Base-by-base conservation (phyloP, 441 rosid species). In the Adansonia madagascariensis region DNA sequence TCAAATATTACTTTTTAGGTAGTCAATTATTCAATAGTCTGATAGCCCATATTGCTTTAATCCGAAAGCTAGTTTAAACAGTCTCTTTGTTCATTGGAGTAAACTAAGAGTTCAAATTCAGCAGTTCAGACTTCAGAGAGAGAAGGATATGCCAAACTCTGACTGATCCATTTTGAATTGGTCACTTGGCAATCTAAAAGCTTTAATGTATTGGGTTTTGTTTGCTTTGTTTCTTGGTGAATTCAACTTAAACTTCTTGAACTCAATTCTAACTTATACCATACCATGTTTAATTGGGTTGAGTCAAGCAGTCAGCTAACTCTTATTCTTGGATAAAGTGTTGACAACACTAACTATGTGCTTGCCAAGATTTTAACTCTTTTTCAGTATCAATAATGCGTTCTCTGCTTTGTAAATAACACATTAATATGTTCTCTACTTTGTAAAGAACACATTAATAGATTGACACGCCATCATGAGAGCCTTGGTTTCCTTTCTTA, bases 191-290 rank as follows among this genome's bases (percentile, higher is more conserved):
- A 9, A 68, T 68, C 11, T 24, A 12, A 22, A 39, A 22, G 10
- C 18, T 68, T 46, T 56, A 66, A 18, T 44, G 8, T 66, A 18
- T 68, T 68, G 17, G 41, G n/a, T 22, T 46, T 67, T 44, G 2
- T 46, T 67, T 67, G n/a, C 17, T 44, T 18, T 67, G 71, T 20
- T 65, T 66, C 20, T 68, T 47, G 73, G 20, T 27, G 72, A 68
- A 46, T 11, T 46, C 56, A 46, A 22, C 39, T 47, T 47, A 20
- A 46, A 22, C 56, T 47, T 14, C 15, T 68, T 46, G 10, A 44
- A 22, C 31, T 43, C 49, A 27, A 27, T 1, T 39, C 50, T 3
- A 65, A 41, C 15, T 43, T 43, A 8, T 41, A 17, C 20, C 46
- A 18, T 65, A 43, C 27, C 52, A 3, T 66, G 35, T 44, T 44